These are phyloP conservation scores for Nannochloropsis limnetica DNA, from an alignment of 352 stramenopile genomes.

Conservation along the genomic window DNA sequence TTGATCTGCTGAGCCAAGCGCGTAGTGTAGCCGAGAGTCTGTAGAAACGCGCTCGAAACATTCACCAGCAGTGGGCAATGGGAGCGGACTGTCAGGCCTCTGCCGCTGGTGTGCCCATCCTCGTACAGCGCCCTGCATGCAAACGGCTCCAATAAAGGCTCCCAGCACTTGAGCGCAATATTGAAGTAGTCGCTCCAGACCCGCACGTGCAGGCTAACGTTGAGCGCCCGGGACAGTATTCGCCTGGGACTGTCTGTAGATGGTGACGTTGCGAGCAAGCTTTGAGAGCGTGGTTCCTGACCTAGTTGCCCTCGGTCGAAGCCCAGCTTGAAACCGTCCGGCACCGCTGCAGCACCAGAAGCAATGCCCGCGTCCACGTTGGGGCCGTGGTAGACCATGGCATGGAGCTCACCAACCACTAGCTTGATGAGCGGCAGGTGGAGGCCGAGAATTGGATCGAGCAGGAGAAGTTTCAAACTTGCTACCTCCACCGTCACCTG, in stretches of 20 bases:
- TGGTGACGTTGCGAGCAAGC: not conserved
- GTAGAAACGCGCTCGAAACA: constrained; percentile 61
- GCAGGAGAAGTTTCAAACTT: constrained; percentile 53
- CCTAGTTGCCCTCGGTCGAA: not conserved
- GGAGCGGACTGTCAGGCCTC: constrained; percentile 60
- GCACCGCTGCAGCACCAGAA: constrained; percentile 37
- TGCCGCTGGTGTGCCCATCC: constrained; percentile 57
- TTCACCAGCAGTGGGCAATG: constrained; percentile 66
- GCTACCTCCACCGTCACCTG: constrained; percentile 11
- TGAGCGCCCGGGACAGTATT: constrained; percentile 41
- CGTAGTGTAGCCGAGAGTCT: constrained; percentile 50
- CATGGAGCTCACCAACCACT: constrained; percentile 51
- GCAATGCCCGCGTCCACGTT: constrained; percentile 43
- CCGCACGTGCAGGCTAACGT: constrained; percentile 44
- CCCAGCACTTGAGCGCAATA: constrained; percentile 67
- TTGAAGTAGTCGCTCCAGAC: constrained; percentile 75
- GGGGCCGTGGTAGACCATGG: constrained; percentile 47
- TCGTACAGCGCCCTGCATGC: constrained; percentile 53
- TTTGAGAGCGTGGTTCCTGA: not conserved
- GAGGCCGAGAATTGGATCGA: constrained; percentile 63
- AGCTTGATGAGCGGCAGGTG: constrained; percentile 59
- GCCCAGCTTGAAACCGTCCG: not conserved
- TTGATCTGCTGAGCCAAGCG: constrained; percentile 22
- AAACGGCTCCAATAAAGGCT: constrained; percentile 67
- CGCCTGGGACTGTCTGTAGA: not conserved